These are phyloP conservation scores for Collybia sordida DNA, from an alignment of 768 basidiomycete species.

Conservation along the genomic window DNA sequence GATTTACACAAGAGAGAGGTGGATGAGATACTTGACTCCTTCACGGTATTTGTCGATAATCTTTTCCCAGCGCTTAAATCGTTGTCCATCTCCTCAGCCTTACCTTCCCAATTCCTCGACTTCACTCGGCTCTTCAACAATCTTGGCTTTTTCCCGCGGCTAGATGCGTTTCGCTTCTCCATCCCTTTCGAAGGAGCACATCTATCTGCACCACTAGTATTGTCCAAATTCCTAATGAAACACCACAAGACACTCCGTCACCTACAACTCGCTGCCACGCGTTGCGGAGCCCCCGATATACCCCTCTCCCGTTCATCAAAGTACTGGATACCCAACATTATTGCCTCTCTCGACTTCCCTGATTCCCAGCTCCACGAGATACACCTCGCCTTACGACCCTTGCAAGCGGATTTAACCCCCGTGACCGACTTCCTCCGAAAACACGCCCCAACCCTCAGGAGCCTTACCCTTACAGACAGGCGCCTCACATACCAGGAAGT, in stretches of 20 bases:
- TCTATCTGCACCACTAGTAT: constrained; percentile 28
- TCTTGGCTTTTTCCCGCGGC: constrained; percentile 37
- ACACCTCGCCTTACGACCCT: constrained; percentile 37
- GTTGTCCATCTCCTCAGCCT: constrained; percentile 34
- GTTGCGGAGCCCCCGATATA: constrained; percentile 19
- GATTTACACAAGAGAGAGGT: constrained; percentile 26
- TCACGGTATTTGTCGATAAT: constrained; percentile 46
- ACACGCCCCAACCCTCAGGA: constrained; percentile 27
- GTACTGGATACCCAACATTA: constrained; percentile 42
- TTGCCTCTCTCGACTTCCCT: constrained; percentile 24
- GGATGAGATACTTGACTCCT: constrained; percentile 33
- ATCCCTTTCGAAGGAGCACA: constrained; percentile 47
- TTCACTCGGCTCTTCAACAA: constrained; percentile 34
- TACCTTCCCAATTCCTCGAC: constrained; percentile 36
- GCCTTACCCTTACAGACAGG: constrained; percentile 37
- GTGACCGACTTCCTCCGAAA: constrained; percentile 28
- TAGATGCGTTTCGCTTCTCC: constrained; percentile 36
- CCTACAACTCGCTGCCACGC: constrained; percentile 33
- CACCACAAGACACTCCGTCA: constrained; percentile 34
- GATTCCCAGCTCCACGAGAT: constrained; percentile 32
- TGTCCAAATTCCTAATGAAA: constrained; percentile 34
- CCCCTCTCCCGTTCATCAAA: constrained; percentile 25
- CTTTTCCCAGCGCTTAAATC: constrained; percentile 35
- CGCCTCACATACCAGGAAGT: constrained; percentile 30
- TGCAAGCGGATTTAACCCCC: constrained; percentile 27